Conservation (phyloP, 176 grass and related monocot genomes). For the Eremochloa ophiuroides region DNA sequence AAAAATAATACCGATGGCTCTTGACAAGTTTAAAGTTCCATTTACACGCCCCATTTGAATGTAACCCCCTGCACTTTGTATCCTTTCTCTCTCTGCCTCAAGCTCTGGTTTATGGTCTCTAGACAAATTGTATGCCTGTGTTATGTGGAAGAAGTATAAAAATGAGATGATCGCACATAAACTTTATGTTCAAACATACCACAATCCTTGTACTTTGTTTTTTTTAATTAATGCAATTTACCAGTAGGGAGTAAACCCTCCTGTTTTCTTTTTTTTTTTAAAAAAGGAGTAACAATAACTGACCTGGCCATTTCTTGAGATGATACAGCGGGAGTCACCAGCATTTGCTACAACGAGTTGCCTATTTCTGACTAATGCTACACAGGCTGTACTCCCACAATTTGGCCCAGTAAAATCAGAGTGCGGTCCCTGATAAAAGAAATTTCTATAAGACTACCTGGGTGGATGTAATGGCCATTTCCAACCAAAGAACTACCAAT, state of each 20-base stretch:
- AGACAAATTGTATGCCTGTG: conserved; percentile 87
- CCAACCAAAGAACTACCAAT: conserved; percentile 1
- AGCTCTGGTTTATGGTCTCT: conserved; percentile 96
- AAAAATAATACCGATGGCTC: conserved; percentile 71
- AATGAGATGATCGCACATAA: neutral
- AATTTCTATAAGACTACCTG: conserved; percentile 7
- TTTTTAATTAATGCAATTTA: neutral
- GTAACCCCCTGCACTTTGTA: conserved; percentile 88
- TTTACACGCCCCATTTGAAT: conserved; percentile 88
- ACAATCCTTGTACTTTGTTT: neutral
- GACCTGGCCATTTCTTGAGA: conserved; percentile 90
- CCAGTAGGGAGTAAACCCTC: neutral
- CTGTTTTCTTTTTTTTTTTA: neutral
- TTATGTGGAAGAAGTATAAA: conserved; percentile 20
- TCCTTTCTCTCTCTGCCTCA: conserved; percentile 84
- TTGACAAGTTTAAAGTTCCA: conserved; percentile 91
- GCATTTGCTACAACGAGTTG: conserved; percentile 87
- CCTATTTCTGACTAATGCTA: conserved; percentile 81
- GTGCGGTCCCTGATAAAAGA: conserved; percentile 76
- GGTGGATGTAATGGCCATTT: neutral
- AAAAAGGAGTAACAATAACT: conserved; percentile 1
- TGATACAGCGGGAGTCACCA: conserved; percentile 92
- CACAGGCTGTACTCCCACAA: conserved; percentile 86
- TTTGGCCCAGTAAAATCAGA: conserved; percentile 80
- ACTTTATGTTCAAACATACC: neutral